Conservation (phyloP, 169 alveolate species). For the Eimeria tenella region DNA sequence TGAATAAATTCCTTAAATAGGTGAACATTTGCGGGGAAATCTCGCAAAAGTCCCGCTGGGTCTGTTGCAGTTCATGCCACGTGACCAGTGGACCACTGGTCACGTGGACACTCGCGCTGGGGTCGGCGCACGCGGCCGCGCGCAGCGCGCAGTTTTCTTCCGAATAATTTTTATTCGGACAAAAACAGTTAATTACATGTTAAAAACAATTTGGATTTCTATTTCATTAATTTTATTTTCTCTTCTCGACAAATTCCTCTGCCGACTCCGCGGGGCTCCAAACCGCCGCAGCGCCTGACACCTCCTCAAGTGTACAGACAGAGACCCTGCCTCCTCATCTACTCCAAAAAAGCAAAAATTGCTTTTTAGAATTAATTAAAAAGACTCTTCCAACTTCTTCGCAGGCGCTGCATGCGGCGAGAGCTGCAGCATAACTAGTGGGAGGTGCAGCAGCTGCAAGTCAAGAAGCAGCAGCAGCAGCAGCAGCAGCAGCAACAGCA, state of each 20-base stretch:
- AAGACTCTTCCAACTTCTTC: background rate
- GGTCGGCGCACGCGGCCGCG: background rate
- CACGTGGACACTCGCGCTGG: background rate
- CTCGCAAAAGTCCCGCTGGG: background rate
- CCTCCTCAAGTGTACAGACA: too few relatives aligned
- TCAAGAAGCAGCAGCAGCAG: background rate
- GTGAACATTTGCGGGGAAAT: background rate
- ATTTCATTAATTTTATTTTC: too few relatives aligned
- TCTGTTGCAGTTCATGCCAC: background rate
- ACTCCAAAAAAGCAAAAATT: background rate
- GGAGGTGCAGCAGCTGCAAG: background rate
- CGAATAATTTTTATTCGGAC: background rate
- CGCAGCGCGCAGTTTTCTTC: background rate
- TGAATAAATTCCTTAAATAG: background rate
- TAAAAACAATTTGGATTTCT: background rate
- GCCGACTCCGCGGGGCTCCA: too few relatives aligned
- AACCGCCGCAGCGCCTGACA: too few relatives aligned
- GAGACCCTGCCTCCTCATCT: background rate
- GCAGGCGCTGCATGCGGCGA: background rate
- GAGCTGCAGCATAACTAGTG: background rate
- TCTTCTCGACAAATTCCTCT: too few relatives aligned
- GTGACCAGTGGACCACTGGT: too few relatives aligned
- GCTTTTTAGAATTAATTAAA: background rate
- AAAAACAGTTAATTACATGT: background rate
- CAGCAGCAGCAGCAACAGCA: constrained; percentile 3